Conservation (phyloP, 2,329 filamentous ascomycete genomes). For the Nigrospora oryzae region DNA sequence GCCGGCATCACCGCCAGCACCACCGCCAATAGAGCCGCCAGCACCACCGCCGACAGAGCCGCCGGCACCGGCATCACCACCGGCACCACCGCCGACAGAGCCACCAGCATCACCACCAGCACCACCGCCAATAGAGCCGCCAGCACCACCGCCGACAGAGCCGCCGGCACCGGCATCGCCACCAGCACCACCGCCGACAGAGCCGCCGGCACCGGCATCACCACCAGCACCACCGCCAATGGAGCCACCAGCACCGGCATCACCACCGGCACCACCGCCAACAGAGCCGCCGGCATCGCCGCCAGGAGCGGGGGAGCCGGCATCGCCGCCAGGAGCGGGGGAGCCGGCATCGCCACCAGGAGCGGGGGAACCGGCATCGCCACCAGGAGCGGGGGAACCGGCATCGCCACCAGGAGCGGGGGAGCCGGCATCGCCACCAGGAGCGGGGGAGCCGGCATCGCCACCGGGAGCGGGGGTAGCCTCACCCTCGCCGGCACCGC, state of each 20-base stretch:
- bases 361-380: not conserved
- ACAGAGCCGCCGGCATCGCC: not conserved
- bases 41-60: not conserved
- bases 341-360: not conserved
- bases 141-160: not conserved
- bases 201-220: not conserved
- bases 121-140: not conserved
- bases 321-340: not conserved
- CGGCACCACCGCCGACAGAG: not conserved
- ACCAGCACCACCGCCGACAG: not conserved
- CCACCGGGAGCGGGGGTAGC: not conserved
- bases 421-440: not conserved
- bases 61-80: not conserved
- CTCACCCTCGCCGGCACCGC: not conserved
- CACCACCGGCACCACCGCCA: not conserved
- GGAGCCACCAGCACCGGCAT: not conserved
- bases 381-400: not conserved
- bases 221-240: not conserved
- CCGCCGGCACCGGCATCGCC: not conserved
- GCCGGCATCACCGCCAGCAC: not conserved
- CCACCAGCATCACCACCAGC: not conserved
- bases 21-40: not conserved
- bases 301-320: not conserved
- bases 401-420: not conserved
- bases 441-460: not conserved